Conservation (phyloP, 805 yeast species). For the Suhomyces sp. region DNA sequence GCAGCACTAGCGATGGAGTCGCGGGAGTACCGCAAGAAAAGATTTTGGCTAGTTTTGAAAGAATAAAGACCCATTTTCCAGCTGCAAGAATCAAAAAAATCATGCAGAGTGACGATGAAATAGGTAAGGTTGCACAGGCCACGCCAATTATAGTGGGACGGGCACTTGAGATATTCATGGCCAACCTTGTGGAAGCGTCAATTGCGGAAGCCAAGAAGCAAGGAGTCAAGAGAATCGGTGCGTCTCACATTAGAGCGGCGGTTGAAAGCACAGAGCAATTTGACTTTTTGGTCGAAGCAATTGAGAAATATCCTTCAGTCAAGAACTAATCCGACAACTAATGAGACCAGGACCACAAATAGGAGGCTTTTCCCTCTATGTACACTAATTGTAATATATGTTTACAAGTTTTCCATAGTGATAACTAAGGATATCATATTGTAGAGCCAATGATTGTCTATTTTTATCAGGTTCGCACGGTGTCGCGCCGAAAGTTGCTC, state of each 20-base stretch:
- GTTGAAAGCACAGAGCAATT: slow-evolving; percentile 84
- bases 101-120: slow-evolving; percentile 97
- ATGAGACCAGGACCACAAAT: not conserved
- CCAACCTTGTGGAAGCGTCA: slow-evolving; percentile 81
- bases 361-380: not conserved
- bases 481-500: not conserved
- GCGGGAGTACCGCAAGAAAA: slow-evolving; percentile 24
- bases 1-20: not conserved
- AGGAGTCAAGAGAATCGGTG: slow-evolving; percentile 78
- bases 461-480: not conserved
- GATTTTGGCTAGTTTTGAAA: slow-evolving; percentile 38
- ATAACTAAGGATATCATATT: too few species aligned
- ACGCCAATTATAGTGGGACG: slow-evolving; percentile 98
- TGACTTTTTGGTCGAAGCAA: slow-evolving; percentile 83
- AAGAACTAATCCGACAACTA: slow-evolving; percentile 14
- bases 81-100: slow-evolving; percentile 93
- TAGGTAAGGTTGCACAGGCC: slow-evolving; percentile 97
- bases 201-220: slow-evolving; percentile 70
- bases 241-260: slow-evolving; percentile 79
- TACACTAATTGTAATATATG: not conserved
- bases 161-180: slow-evolving; percentile 88
- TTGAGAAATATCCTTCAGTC: slow-evolving; percentile 55
- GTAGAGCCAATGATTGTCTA: too few species aligned
- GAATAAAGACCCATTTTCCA: slow-evolving; percentile 79
- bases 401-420: not conserved